These are phyloP conservation scores for Solidago caesia DNA, from an alignment of 129 eudicot species.

Conservation along the genomic window DNA sequence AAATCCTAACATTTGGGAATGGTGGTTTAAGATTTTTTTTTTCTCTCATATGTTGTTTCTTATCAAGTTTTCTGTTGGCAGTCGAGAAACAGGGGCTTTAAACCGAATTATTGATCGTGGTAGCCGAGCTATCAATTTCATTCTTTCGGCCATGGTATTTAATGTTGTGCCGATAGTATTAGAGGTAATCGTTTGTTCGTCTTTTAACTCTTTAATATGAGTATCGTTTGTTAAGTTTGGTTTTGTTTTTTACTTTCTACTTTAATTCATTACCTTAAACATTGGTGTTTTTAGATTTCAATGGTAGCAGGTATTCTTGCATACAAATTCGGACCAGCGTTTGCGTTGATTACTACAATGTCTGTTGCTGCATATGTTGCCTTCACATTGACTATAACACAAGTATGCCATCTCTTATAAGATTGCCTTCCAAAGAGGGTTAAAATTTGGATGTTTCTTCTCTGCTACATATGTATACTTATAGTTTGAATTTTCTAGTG, in stretches of 20 bases:
- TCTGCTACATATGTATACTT: slow-evolving; percentile 4
- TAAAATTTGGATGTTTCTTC: neutral
- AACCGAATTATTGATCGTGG: slow-evolving; percentile 96
- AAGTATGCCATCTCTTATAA: slow-evolving; percentile 44
- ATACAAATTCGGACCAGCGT: slow-evolving; percentile 87
- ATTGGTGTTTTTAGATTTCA: slow-evolving; percentile 59
- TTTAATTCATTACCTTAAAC: slow-evolving; percentile 19
- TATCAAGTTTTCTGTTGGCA: slow-evolving; percentile 31
- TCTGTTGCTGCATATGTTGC: slow-evolving; percentile 83
- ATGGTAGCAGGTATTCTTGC: slow-evolving; percentile 98
- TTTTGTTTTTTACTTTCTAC: slow-evolving; percentile 4
- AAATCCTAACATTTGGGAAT: neutral
- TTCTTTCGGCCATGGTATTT: slow-evolving; percentile 91
- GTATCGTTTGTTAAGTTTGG: neutral
- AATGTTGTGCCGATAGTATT: slow-evolving; percentile 89
- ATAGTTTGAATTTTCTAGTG: slow-evolving; percentile 48
- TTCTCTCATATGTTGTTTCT: neutral
- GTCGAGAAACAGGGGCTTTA: slow-evolving; percentile 96
- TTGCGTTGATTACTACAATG: slow-evolving; percentile 87
- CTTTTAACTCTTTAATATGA: slow-evolving; percentile 3
- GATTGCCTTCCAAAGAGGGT: neutral
- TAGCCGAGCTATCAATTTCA: slow-evolving; percentile 97
- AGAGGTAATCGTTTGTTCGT: slow-evolving; percentile 57
- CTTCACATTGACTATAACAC: slow-evolving; percentile 86
- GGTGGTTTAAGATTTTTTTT: neutral